These are phyloP conservation scores for sunflower (Helianthus annuus) DNA, from an alignment of 129 eudicot species.

Conservation along the genomic window HanXRQr2.0-SUNRISE NC_035447.2:43066209-43066708, in stretches of 20 bases:
- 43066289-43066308: too few species aligned
- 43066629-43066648: constrained; percentile 99
- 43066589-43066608: constrained; percentile 93
- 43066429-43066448: constrained; percentile 60
- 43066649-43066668: constrained; percentile 16
- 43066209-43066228: too few species aligned
- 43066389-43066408: constrained; percentile 69
- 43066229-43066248: too few species aligned
- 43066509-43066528: constrained; percentile 97
- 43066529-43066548: constrained; percentile 98
- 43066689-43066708: too few species aligned
- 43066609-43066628: constrained; percentile 96
- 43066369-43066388: too few species aligned
- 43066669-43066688: not conserved
- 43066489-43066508: constrained; percentile 79
- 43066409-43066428: constrained; percentile 72
- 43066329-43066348: too few species aligned
- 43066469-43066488: constrained; percentile 87
- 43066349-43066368: too few species aligned
- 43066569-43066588: constrained; percentile 88
- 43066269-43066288: too few species aligned
- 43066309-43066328: too few species aligned
- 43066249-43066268: too few species aligned
- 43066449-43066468: constrained; percentile 67
- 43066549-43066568: constrained; percentile 56